Conservation (phyloP, 768 basidiomycete genomes). For the Hygrophorus russula region DNA sequence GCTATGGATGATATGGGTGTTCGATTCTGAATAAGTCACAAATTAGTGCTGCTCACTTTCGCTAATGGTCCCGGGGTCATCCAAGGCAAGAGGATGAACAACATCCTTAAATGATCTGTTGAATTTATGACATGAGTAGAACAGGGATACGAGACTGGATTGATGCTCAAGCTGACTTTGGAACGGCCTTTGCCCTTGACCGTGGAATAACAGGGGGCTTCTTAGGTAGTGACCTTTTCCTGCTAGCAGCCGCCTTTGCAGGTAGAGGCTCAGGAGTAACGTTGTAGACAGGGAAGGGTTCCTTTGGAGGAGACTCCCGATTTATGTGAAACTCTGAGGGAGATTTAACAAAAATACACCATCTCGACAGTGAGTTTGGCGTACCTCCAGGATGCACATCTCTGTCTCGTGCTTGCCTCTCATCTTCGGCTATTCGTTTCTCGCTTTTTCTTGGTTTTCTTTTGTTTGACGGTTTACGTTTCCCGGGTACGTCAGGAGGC, state of each 20-base stretch:
- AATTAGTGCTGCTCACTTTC: slow-evolving; percentile 36
- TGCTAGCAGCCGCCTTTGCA: slow-evolving; percentile 18
- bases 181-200: slow-evolving; percentile 20
- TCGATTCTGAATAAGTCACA: slow-evolving; percentile 5
- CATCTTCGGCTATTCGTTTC: slow-evolving; percentile 33
- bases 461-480: slow-evolving; percentile 40
- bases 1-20: slow-evolving; percentile 21
- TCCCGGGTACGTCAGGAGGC: slow-evolving; percentile 26
- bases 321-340: slow-evolving; percentile 27
- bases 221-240: slow-evolving; percentile 38
- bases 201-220: slow-evolving; percentile 29
- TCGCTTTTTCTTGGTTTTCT: slow-evolving; percentile 32
- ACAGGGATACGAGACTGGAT: neutral
- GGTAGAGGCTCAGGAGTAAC: neutral
- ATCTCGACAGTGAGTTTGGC: too few relatives aligned
- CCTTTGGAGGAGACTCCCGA: slow-evolving; percentile 16
- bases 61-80: slow-evolving; percentile 46
- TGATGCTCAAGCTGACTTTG: slow-evolving; percentile 17
- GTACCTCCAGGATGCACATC: slow-evolving; percentile 7
- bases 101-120: slow-evolving; percentile 2
- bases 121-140: neutral
- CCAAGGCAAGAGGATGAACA: slow-evolving; percentile 21
- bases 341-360: slow-evolving; percentile 4
- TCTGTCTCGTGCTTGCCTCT: slow-evolving; percentile 38
- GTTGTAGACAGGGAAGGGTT: neutral